Conservation (phyloP, 805 yeast species). For the Torulaspora delbrueckii region DNA sequence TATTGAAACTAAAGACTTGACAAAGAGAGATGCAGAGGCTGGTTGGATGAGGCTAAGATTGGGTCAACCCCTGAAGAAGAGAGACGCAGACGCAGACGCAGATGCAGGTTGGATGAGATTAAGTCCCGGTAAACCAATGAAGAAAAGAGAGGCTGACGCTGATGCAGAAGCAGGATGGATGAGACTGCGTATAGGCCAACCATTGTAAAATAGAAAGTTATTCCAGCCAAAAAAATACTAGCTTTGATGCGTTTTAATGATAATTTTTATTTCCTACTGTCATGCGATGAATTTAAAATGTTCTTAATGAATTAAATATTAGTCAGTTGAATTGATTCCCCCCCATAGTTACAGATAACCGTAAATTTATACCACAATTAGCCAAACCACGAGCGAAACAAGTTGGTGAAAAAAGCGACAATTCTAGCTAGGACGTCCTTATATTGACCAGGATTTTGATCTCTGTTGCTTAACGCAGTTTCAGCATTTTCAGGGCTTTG, state of each 20-base stretch:
- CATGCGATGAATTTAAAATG: not conserved
- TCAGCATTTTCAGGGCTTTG: conserved; percentile 13
- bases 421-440: conserved; percentile 18
- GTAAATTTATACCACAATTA: not conserved
- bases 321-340: not conserved
- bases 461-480: conserved; percentile 11
- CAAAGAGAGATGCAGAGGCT: conserved; percentile 26
- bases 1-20: conserved; percentile 15
- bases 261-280: not conserved
- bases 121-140: conserved; percentile 27
- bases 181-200: conserved; percentile 24
- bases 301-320: not conserved
- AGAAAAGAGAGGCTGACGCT: conserved; percentile 22
- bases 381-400: conserved; percentile 22
- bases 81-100: conserved; percentile 32
- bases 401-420: conserved; percentile 18
- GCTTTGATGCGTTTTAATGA: not conserved
- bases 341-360: no score
- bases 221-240: conserved; percentile 26
- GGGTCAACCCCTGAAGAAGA: conserved; percentile 31
- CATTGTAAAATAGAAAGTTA: conserved; percentile 26
- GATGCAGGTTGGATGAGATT: conserved; percentile 22
- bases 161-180: conserved; percentile 22
- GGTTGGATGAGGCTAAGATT: conserved; percentile 26
- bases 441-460: conserved; percentile 17